phyloP scores from a whole-genome alignment of 257 asterid genomes.

The Gentiana straminea region DNA sequence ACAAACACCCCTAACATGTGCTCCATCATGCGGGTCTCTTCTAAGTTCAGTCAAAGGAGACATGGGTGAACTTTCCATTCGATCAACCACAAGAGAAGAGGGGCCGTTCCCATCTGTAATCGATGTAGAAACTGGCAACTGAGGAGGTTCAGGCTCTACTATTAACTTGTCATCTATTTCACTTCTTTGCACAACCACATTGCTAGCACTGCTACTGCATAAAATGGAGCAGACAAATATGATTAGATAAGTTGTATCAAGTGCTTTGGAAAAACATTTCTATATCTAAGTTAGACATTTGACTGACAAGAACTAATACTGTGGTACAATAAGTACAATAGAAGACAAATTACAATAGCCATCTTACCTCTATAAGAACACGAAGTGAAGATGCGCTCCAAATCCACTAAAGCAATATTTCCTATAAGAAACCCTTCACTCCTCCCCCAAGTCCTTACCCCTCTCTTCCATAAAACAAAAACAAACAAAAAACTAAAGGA shows the following conservation, averaged over 20 bases:
- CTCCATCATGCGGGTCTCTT: neutral
- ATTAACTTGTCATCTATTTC: neutral
- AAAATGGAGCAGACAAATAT: no score
- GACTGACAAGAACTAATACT: conserved; percentile 1
- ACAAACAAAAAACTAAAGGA: neutral
- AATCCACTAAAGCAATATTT: no score
- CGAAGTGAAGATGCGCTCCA: no score
- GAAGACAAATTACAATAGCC: neutral
- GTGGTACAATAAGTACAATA: neutral
- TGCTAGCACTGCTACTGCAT: no score
- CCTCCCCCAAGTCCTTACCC: no score
- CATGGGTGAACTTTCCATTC: conserved; percentile 4
- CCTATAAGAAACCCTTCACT: no score
- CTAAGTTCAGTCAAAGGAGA: neutral
- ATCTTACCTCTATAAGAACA: no score
- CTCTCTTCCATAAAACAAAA: neutral
- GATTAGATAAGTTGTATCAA: no score
- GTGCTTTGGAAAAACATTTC: neutral
- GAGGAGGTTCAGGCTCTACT: neutral
- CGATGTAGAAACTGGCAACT: neutral
- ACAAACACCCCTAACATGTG: neutral
- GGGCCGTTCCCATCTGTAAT: conserved; percentile 1
- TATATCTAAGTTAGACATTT: neutral
- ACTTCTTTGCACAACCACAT: no score
- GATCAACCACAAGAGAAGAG: conserved; percentile 10